Conservation (phyloP, 805 yeast species). For the Ogataea polymorpha region DNA sequence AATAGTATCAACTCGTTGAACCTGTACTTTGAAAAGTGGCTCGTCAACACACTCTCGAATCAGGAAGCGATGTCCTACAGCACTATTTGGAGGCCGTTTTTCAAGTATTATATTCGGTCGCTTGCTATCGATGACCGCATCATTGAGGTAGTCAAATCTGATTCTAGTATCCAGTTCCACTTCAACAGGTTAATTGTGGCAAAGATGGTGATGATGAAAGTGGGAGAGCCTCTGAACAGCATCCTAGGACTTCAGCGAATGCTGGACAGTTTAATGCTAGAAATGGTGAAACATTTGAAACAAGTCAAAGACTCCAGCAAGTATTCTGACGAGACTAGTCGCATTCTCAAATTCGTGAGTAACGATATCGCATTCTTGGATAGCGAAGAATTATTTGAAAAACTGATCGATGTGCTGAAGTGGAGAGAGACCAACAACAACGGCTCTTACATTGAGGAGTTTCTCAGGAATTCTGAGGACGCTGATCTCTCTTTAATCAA, state of each 20-base stretch:
- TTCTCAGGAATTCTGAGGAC: slow-evolving; percentile 23
- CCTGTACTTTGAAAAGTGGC: slow-evolving; percentile 11
- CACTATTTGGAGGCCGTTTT: slow-evolving; percentile 15
- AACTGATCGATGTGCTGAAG: slow-evolving; percentile 21
- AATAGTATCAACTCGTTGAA: slow-evolving; percentile 14
- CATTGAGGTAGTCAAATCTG: slow-evolving; percentile 10
- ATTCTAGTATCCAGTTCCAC: slow-evolving; percentile 22
- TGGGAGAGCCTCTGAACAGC: slow-evolving; percentile 13
- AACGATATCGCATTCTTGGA: slow-evolving; percentile 25
- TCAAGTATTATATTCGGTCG: slow-evolving; percentile 15
- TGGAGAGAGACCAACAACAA: slow-evolving; percentile 11
- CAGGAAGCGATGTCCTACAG: background rate
- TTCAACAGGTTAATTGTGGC: slow-evolving; percentile 24
- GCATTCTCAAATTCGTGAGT: slow-evolving; percentile 18
- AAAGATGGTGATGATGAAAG: slow-evolving; percentile 17
- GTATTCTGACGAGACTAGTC: slow-evolving; percentile 14
- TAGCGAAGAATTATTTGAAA: slow-evolving; percentile 20
- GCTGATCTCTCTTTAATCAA: slow-evolving; percentile 25
- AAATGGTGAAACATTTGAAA: slow-evolving; percentile 17
- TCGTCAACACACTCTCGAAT: slow-evolving; percentile 14
- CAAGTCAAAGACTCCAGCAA: slow-evolving; percentile 9
- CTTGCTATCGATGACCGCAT: slow-evolving; percentile 14
- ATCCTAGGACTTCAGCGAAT: slow-evolving; percentile 12
- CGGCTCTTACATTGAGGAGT: slow-evolving; percentile 26
- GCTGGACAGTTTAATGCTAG: slow-evolving; percentile 17